phyloP scores from a whole-genome alignment of 31 red algal genomes.

The Bonnemaisonia californica region DNA sequence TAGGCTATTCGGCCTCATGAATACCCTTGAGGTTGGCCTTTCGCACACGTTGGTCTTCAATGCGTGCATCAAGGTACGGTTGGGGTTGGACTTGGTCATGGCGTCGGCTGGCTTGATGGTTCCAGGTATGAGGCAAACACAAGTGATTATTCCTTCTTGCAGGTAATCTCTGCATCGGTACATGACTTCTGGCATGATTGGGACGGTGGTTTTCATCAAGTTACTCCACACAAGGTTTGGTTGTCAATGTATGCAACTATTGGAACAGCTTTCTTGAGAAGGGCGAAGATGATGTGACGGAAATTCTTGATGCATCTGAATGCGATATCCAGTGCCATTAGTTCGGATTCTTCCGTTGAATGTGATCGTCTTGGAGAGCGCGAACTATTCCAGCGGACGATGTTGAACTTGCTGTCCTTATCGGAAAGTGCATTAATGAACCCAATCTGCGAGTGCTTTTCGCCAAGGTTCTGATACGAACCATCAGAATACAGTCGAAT shows the following conservation, averaged over 20 bases:
- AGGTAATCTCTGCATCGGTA: not conserved
- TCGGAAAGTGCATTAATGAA: not conserved
- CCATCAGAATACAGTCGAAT: constrained; percentile 13
- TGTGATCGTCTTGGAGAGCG: constrained; percentile 1
- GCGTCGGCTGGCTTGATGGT: not conserved
- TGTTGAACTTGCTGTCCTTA: constrained; percentile 18
- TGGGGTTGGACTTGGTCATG: not conserved
- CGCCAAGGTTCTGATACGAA: not conserved
- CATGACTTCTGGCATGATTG: not conserved
- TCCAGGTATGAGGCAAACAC: not conserved
- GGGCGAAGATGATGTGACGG: not conserved
- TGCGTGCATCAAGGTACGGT: not conserved
- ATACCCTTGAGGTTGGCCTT: too few relatives aligned
- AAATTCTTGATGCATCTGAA: constrained; percentile 3
- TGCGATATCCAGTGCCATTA: not conserved
- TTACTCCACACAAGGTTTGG: too few relatives aligned
- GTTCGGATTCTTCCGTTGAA: constrained; percentile 25
- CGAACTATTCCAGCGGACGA: constrained; percentile 34
- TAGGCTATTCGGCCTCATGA: too few relatives aligned
- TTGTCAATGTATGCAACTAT: not conserved
- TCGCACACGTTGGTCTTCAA: not conserved
- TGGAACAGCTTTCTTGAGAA: not conserved
- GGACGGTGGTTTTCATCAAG: too few relatives aligned
- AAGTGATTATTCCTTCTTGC: not conserved
- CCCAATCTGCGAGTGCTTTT: not conserved